Base-by-base conservation (phyloP, 2,329 filamentous ascomycete genomes). In the Fonsecaea pugnacius region DNA sequence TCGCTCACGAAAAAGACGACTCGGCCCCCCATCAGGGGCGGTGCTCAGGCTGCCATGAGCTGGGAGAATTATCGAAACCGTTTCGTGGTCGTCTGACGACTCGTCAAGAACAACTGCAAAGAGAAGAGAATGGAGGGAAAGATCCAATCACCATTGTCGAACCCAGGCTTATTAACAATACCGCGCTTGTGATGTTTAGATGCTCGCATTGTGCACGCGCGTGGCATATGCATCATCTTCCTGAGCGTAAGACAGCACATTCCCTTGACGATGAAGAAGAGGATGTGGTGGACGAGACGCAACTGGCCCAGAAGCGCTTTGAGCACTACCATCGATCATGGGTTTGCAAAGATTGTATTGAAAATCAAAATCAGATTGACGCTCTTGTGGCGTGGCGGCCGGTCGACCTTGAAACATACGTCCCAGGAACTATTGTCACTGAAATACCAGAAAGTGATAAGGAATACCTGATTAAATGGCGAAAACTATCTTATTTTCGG, bases 401-500 rank as follows among this genome's bases (percentile, higher is more conserved):
- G 0, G 75, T 81, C 0, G 80, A 90, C 70, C 78, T 84, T 27
- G 80, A 86, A 12, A 78, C 77, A 1, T 88, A 89, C 70, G 75
- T 78, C 14, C 73, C 81, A 3, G 85, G 83, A 1, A 79, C 83
- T 58, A 78, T 80, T 1, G 82, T 83, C 54, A 78, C 86, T 32
- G 78, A 85, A 59, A 78, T 91, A n/a, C 76, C 78, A 10, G 89
- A 95, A 72, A 89, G 92, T 60, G 83, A 90, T n/a, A 93, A 93
- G 69, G 92, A 97, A 70, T 99, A 98, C 72, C 84, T 99, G 2
- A 79, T 99, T 71, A 96, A 95, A 74, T 98, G 93, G 91, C 87
- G 90, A 51, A 82, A 83, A 0, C 83, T 86, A 62, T 96, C 94
- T 0, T 96, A 97, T 72, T 89, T 88, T 67, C 89, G 91, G 69